Evolutionary conservation across 2,329 filamentous ascomycete genomes (phyloP).

Genomic region (Botrytis pseudocinerea): DNA sequence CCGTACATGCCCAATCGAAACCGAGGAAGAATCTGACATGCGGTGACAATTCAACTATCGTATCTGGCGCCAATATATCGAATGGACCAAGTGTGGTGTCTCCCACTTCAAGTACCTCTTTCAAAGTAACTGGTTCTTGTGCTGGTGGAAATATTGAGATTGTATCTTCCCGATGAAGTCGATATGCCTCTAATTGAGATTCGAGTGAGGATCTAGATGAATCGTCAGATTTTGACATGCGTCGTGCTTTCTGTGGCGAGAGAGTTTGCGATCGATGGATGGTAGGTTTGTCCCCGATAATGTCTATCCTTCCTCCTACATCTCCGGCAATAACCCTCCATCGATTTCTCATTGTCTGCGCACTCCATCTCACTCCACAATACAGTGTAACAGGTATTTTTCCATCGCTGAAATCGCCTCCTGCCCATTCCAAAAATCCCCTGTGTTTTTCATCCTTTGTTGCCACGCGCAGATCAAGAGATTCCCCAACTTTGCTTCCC

Average conservation of each 20-base stretch:
- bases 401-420: background rate
- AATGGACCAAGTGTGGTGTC: slow-evolving; percentile 25
- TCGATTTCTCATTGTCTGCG: slow-evolving; percentile 30
- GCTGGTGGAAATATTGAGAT: slow-evolving; percentile 14
- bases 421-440: slow-evolving; percentile 14
- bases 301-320: slow-evolving; percentile 8
- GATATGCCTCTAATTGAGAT: slow-evolving; percentile 14
- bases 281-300: background rate
- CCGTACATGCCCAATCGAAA: slow-evolving; percentile 47
- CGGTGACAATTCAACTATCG: slow-evolving; percentile 27
- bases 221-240: slow-evolving; percentile 12
- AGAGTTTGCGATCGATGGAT: slow-evolving; percentile 24
- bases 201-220: background rate
- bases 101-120: background rate
- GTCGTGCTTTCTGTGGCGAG: slow-evolving; percentile 13
- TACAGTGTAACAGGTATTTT: slow-evolving; percentile 14
- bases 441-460: slow-evolving; percentile 6
- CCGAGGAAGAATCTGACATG: slow-evolving; percentile 38
- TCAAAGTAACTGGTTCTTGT: slow-evolving; percentile 6
- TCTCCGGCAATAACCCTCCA: slow-evolving; percentile 33
- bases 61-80: slow-evolving; percentile 33
- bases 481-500: background rate
- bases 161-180: slow-evolving; percentile 16
- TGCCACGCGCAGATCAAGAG: background rate
- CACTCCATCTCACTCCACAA: slow-evolving; percentile 31